Evolutionary conservation across 805 yeast species (phyloP).

Genomic region (Schwanniomyces pseudopolymorphus): DNA sequence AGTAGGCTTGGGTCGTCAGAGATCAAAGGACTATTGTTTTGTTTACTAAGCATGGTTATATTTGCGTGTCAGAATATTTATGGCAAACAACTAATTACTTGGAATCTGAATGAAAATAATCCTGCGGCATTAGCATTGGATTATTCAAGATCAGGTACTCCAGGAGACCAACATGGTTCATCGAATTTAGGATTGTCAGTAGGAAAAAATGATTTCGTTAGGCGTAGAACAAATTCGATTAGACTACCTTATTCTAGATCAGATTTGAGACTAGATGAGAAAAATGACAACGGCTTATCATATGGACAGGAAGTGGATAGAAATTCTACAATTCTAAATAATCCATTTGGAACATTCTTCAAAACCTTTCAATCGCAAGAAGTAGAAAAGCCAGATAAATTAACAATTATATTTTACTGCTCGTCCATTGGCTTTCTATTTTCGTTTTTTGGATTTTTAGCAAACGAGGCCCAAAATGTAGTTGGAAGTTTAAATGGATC

Average conservation of each 20-base stretch:
- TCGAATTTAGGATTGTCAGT: neutral
- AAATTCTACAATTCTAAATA: conserved; percentile 14
- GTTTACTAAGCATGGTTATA: conserved; percentile 64
- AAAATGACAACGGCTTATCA: conserved; percentile 6
- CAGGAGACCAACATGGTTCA: conserved; percentile 3
- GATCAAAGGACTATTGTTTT: conserved; percentile 64
- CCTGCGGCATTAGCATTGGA: conserved; percentile 29
- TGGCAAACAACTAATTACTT: conserved; percentile 73
- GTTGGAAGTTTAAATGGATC: conserved; percentile 7
- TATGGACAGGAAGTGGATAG: conserved; percentile 13
- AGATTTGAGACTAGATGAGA: conserved; percentile 30
- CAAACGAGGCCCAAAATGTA: conserved; percentile 52
- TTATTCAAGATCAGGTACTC: conserved; percentile 16
- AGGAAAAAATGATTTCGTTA: conserved; percentile 9
- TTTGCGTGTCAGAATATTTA: conserved; percentile 87
- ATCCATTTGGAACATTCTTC: conserved; percentile 20
- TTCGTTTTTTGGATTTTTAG: conserved; percentile 72
- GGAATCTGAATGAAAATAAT: conserved; percentile 36
- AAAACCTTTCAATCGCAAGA: conserved; percentile 13
- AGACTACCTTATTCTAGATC: conserved; percentile 34
- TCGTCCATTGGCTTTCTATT: conserved; percentile 69
- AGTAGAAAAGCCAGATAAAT: conserved; percentile 63
- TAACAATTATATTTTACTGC: conserved; percentile 78
- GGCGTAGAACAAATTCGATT: conserved; percentile 20
- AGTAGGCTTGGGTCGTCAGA: conserved; percentile 26